phyloP scores from a whole-genome alignment of 2,329 filamentous ascomycete species.

The Diaporthe amygdali region DNA sequence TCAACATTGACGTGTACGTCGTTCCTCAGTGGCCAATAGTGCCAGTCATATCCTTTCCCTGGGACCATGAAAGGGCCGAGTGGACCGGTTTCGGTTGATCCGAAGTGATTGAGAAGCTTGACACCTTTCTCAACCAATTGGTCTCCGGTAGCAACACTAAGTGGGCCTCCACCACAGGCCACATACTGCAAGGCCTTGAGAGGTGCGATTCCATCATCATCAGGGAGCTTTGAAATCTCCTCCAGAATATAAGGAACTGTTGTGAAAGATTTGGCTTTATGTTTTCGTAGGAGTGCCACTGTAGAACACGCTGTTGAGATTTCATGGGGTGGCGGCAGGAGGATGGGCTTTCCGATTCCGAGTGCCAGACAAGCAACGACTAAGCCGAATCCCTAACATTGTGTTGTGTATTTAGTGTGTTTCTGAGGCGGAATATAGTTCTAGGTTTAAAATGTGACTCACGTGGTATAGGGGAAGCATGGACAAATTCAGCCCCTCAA shows the following conservation, averaged over 20 bases:
- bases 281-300: neutral
- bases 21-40: neutral
- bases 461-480: neutral
- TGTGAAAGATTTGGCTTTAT: neutral
- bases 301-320: neutral
- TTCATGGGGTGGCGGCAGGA: neutral
- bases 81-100: neutral
- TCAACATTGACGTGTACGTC: neutral
- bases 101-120: constrained; percentile 1
- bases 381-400: neutral
- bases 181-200: neutral
- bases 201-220: neutral
- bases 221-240: neutral
- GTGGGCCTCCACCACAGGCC: neutral
- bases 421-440: too few relatives aligned
- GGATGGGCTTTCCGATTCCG: neutral
- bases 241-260: neutral
- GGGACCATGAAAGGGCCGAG: neutral
- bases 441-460: too few relatives aligned
- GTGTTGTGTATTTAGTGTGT: neutral
- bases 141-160: neutral
- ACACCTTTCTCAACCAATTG: neutral
- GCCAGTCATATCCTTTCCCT: neutral
- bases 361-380: neutral
- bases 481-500: neutral